Evolutionary conservation across 148 eudicot genomes (phyloP).

Genomic region (Polygonum maritimum): DNA sequence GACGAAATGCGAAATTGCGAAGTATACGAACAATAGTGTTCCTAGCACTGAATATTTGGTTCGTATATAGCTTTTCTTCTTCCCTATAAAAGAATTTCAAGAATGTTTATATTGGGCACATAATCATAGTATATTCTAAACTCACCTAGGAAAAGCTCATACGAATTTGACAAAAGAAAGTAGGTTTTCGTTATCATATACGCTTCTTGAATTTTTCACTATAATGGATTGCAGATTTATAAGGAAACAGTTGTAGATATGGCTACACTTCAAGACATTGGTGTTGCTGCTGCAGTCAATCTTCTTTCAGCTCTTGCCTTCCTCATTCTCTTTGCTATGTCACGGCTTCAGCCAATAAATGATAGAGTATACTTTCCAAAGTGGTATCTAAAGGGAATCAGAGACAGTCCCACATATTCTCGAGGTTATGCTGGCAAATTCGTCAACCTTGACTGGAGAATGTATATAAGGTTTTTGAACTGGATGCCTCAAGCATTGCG

Average conservation of each 20-base stretch:
- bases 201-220: background rate
- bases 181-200: background rate
- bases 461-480: slow-evolving; percentile 63
- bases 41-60: background rate
- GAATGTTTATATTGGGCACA: background rate
- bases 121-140: background rate
- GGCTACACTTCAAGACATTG: slow-evolving; percentile 71
- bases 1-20: background rate
- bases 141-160: background rate
- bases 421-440: slow-evolving; percentile 46
- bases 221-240: background rate
- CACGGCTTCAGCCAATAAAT: slow-evolving; percentile 83
- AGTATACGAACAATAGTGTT: background rate
- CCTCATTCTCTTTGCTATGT: slow-evolving; percentile 74
- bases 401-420: slow-evolving; percentile 59
- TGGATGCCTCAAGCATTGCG: slow-evolving; percentile 98
- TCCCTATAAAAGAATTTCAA: background rate
- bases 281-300: slow-evolving; percentile 61
- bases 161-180: background rate
- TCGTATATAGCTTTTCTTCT: background rate
- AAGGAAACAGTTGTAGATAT: slow-evolving; percentile 18
- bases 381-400: slow-evolving; percentile 89
- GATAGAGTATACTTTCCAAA: slow-evolving; percentile 98
- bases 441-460: slow-evolving; percentile 65
- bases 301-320: slow-evolving; percentile 62